These are phyloP conservation scores for Trypanosoma cruzi DNA, from an alignment of 208 protist species.

Conservation along the genomic window DNA sequence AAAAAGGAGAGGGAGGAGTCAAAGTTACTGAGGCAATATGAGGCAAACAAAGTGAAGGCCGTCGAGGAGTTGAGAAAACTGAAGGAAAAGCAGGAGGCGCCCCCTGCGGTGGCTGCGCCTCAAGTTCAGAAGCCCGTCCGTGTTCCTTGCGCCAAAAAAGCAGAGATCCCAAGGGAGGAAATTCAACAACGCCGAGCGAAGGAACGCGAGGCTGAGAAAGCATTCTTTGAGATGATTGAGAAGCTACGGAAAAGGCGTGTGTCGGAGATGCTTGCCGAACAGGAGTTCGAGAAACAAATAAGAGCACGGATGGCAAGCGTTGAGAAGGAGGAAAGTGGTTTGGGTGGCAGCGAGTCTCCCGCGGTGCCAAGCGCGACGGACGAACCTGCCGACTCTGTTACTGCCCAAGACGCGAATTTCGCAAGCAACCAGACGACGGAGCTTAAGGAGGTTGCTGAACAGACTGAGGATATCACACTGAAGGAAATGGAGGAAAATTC, in stretches of 20 bases:
- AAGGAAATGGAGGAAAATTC: background rate
- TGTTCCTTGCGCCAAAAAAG: background rate
- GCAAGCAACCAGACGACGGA: too few species aligned
- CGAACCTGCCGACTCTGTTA: background rate
- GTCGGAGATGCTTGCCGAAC: constrained; percentile 3
- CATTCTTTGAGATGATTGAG: constrained; percentile 21
- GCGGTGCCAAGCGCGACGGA: too few species aligned
- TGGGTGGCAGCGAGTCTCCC: too few species aligned
- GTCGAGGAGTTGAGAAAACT: constrained; percentile 24
- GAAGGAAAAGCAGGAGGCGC: constrained; percentile 10
- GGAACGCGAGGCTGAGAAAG: constrained; percentile 20
- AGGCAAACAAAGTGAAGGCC: constrained; percentile 29
- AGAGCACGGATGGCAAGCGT: background rate
- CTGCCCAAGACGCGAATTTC: background rate
- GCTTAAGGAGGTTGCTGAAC: background rate
- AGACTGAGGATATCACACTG: background rate
- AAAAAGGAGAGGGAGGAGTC: constrained; percentile 19
- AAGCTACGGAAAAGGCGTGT: constrained; percentile 14
- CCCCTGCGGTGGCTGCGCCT: background rate
- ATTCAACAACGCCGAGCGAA: constrained; percentile 14
- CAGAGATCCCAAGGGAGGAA: background rate
- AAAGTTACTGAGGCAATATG: constrained; percentile 24
- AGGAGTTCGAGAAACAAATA: background rate
- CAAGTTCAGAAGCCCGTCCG: background rate
- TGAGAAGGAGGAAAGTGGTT: constrained; percentile 1